Evolutionary conservation across 495 filamentous ascomycete genomes (phyloP), one percentile per base, ranked within the genome.

Genomic region (Xylaria nigripes): DNA sequence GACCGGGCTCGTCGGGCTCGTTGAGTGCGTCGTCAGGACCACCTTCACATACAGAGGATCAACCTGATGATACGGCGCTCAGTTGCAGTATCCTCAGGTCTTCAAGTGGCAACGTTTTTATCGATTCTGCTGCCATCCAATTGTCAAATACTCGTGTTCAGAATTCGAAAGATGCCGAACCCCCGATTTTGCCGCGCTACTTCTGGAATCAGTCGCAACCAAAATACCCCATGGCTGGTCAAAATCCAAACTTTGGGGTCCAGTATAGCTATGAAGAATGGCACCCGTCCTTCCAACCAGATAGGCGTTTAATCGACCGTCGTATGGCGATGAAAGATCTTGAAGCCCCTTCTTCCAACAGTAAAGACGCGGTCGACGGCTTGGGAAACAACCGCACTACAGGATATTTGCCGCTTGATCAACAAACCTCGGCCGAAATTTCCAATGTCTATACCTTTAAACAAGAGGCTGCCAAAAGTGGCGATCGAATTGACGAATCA

Each of bases 161-260:
- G 22, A 43, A 43, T 19, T 43, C 46, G 40, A 12, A 47, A n/a
- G 58, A 50, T 44, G 40, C 45, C n/a, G 58, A 61, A 22, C 27
- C 46, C 4, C 41, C 36, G 2, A 25, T 2, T 24, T 24, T 21
- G 13, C 43, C 43, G 43, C 12, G 12, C 3, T 18, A 7, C 12
- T 1, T 40, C 36, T 40, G 36, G 10, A 3, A 18, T 40, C 15
- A 40, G n/a, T 6, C 36, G 16, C 36, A 16, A 40, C 12, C 8
- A 1, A n/a, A 40, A 3, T 9, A 4, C 27, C 27, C 9, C 9
- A 29, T 29, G 27, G 27, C 9, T 4, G 4, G 27, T 9, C 27
- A 29, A 29, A 4, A 29, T 29, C 27, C 27, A 29, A 29, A 29
- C 27, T 29, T 29, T n/a, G 27, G 27, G 27, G 27, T 29, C 4